Percentiles rank a stretch among this genome's conserved stretches.
Evolutionary conservation across 371 early-diverging fungal genomes (phyloP).

Genomic region (Apophysomyces trapeziformis): DNA sequence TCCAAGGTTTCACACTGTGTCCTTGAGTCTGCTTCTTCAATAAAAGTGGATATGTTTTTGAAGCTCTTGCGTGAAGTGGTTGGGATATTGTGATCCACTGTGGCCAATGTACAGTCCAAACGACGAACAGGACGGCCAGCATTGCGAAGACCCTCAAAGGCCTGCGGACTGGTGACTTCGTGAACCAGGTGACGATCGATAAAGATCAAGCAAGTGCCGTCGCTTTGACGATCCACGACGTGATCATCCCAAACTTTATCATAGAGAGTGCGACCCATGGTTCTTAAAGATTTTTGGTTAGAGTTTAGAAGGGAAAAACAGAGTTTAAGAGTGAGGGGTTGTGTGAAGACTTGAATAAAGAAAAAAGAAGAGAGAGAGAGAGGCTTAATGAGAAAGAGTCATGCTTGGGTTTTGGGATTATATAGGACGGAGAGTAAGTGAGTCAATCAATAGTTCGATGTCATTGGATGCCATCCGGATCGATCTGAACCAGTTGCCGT

Average conservation of each 20-base stretch:
- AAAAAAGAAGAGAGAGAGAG: neutral
- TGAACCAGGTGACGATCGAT: conserved; percentile 76
- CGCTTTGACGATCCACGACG: conserved; percentile 52
- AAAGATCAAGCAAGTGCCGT: conserved; percentile 69
- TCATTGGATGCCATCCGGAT: conserved; percentile 1
- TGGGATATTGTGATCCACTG: conserved; percentile 80
- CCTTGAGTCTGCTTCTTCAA: conserved; percentile 66
- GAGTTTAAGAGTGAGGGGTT: too few relatives aligned
- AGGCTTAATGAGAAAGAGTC: conserved; percentile 7
- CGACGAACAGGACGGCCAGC: conserved; percentile 64
- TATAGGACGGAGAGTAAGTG: neutral
- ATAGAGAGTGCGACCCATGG: conserved; percentile 57
- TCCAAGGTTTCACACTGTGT: conserved; percentile 70
- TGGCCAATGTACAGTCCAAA: conserved; percentile 68
- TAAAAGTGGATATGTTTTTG: conserved; percentile 62
- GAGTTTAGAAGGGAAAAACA: too few relatives aligned
- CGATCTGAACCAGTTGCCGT: neutral
- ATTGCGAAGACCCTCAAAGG: conserved; percentile 70
- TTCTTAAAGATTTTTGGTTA: neutral
- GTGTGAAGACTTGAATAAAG: too few relatives aligned
- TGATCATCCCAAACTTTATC: conserved; percentile 57
- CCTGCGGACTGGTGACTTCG: conserved; percentile 71
- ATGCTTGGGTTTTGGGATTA: conserved; percentile 9
- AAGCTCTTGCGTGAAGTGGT: conserved; percentile 57
- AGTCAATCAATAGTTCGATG: conserved; percentile 3